phyloP scores from a whole-genome alignment of 2,329 filamentous ascomycete genomes.

The Arthroderma uncinatum region DNA sequence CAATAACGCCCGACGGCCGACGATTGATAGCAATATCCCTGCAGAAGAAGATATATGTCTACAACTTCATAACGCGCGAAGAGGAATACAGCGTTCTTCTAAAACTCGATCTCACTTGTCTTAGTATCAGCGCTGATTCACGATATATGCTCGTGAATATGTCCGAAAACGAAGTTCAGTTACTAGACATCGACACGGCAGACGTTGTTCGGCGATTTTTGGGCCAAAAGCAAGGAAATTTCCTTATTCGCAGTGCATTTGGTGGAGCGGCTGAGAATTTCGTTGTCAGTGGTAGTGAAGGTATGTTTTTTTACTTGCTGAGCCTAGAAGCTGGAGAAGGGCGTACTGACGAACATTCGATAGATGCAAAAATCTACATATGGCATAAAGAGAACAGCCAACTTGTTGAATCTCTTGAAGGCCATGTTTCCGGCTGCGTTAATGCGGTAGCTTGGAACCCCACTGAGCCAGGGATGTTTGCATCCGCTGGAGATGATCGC shows the following conservation, averaged over 20 bases:
- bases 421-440: conserved; percentile 58
- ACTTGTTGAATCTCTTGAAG: conserved; percentile 63
- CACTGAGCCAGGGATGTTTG: conserved; percentile 68
- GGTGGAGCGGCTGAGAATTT: conserved; percentile 89
- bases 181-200: conserved; percentile 65
- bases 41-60: conserved; percentile 62
- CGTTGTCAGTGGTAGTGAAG: conserved; percentile 82
- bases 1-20: conserved; percentile 68
- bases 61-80: conserved; percentile 63
- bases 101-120: conserved; percentile 60
- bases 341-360: not conserved
- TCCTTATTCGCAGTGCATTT: conserved; percentile 69
- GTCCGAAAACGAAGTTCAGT: conserved; percentile 61
- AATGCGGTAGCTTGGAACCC: conserved; percentile 90
- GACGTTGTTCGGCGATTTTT: conserved; percentile 62
- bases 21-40: conserved; percentile 70
- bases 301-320: conserved; percentile 36
- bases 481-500: conserved; percentile 79
- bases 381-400: conserved; percentile 80
- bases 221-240: conserved; percentile 64
- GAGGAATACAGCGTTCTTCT: conserved; percentile 64
- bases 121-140: conserved; percentile 75
- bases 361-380: conserved; percentile 64
- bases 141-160: conserved; percentile 71
- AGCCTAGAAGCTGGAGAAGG: not conserved